A percentile compares a stretch with the other conserved stretches of the same genome.
phyloP scores from a whole-genome alignment of 768 basidiomycete genomes.

The Lactarius quietus region DNA sequence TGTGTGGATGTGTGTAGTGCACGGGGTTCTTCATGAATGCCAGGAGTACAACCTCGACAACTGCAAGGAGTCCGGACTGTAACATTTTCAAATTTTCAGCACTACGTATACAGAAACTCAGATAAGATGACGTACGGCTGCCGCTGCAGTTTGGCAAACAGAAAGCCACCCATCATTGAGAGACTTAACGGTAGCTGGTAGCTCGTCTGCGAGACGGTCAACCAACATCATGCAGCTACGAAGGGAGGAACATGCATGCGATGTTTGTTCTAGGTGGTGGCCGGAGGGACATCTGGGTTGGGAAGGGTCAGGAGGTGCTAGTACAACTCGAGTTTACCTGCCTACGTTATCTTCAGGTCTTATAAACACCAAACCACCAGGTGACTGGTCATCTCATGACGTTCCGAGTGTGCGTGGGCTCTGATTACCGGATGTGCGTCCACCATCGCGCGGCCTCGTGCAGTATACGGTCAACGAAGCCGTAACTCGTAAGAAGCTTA shows the following conservation, averaged over 20 bases:
- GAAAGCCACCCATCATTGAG: constrained; percentile 14
- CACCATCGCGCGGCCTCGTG: background rate
- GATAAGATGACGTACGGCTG: constrained; percentile 1
- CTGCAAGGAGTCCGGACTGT: constrained; percentile 18
- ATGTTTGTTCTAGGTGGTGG: constrained; percentile 6
- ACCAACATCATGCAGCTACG: background rate
- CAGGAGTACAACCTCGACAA: constrained; percentile 16
- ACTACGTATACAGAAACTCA: background rate
- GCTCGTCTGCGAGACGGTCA: constrained; percentile 1
- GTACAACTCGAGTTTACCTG: background rate
- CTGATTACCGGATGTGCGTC: background rate
- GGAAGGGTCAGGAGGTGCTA: background rate
- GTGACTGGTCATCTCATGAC: background rate
- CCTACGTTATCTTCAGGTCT: background rate
- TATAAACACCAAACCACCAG: background rate
- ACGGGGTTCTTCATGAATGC: constrained; percentile 6
- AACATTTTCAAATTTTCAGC: background rate
- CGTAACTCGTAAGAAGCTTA: constrained; percentile 1
- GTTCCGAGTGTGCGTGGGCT: background rate
- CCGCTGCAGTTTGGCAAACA: background rate
- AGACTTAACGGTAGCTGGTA: constrained; percentile 9
- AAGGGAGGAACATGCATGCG: background rate
- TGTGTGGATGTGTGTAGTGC: constrained; percentile 1
- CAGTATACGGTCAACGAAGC: background rate
- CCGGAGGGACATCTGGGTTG: constrained; percentile 5